phyloP scores from a whole-genome alignment of 2,329 filamentous ascomycete species.

The Domatiomyces globalis region DNA sequence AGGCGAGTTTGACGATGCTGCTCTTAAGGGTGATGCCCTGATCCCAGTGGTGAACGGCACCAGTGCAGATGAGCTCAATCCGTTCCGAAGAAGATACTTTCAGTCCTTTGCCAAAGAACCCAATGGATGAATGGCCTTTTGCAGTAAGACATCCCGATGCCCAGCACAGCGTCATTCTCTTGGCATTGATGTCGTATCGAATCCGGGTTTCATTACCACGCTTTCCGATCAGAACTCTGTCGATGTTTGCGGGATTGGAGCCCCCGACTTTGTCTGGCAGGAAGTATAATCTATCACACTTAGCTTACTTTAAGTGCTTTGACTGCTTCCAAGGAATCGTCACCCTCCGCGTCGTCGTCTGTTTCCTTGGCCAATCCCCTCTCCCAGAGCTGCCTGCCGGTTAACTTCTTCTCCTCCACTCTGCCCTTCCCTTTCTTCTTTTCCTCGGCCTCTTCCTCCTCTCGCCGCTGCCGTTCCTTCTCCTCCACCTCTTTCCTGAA shows the following conservation, averaged over 20 bases:
- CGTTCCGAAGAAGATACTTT: conserved; percentile 43
- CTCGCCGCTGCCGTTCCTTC: conserved; percentile 50
- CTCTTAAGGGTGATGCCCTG: conserved; percentile 18
- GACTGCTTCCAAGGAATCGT: conserved; percentile 46
- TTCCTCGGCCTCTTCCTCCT: conserved; percentile 65
- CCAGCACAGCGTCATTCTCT: neutral
- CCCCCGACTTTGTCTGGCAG: neutral
- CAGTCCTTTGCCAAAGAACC: conserved; percentile 4
- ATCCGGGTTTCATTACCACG: too few species aligned
- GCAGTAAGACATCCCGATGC: neutral
- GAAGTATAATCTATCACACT: conserved; percentile 1
- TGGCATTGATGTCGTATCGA: neutral
- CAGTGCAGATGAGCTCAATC: conserved; percentile 53
- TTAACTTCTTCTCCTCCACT: conserved; percentile 50
- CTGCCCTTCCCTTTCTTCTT: conserved; percentile 61
- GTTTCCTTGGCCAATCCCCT: conserved; percentile 55
- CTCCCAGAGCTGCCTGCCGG: conserved; percentile 68
- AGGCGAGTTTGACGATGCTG: conserved; percentile 28
- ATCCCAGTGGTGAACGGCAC: conserved; percentile 32
- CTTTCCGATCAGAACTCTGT: conserved; percentile 2
- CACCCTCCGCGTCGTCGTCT: conserved; percentile 52
- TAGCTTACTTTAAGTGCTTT: conserved; percentile 56
- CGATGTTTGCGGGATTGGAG: conserved; percentile 21
- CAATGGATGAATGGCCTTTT: conserved; percentile 7
- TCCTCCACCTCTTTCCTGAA: conserved; percentile 76